Conservation (phyloP, 2,329 filamentous ascomycete species). For the Peltaster fructicola region DNA sequence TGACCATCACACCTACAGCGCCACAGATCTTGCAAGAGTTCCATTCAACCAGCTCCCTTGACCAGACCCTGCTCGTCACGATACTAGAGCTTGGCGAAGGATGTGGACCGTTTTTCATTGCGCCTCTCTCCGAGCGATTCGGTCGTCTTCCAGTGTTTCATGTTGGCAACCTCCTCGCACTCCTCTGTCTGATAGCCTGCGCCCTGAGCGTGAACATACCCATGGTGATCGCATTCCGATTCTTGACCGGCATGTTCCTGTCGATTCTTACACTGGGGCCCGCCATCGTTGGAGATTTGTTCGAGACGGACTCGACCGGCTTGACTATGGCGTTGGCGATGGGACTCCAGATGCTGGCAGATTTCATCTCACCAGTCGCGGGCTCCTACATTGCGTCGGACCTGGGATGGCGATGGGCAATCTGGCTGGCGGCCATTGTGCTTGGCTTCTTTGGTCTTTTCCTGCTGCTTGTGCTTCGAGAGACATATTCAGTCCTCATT, state of each 20-base stretch:
- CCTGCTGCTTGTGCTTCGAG: conserved; percentile 35
- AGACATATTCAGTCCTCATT: conserved; percentile 45
- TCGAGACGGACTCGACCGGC: conserved; percentile 38
- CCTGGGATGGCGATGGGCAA: conserved; percentile 36
- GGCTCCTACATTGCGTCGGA: conserved; percentile 37
- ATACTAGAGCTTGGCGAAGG: conserved; percentile 34
- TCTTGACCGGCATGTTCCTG: conserved; percentile 27
- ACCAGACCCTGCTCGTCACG: conserved; percentile 30
- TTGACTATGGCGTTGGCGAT: conserved; percentile 40
- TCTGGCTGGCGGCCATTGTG: conserved; percentile 34
- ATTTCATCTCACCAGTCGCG: conserved; percentile 38
- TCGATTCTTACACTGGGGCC: conserved; percentile 41
- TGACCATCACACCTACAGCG: too few species aligned
- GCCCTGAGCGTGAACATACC: conserved; percentile 21
- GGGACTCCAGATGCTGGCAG: conserved; percentile 40
- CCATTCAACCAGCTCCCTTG: too few species aligned
- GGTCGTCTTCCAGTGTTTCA: conserved; percentile 23
- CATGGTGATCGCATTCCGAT: conserved; percentile 25
- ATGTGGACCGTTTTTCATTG: conserved; percentile 27
- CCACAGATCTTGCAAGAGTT: too few species aligned
- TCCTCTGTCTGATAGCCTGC: conserved; percentile 23
- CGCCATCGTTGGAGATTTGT: conserved; percentile 47
- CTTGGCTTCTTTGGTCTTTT: conserved; percentile 31
- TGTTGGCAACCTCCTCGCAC: conserved; percentile 27
- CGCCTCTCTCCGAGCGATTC: conserved; percentile 27